phyloP scores from a whole-genome alignment of 768 basidiomycete genomes.

The Termitomyces sp. region DNA sequence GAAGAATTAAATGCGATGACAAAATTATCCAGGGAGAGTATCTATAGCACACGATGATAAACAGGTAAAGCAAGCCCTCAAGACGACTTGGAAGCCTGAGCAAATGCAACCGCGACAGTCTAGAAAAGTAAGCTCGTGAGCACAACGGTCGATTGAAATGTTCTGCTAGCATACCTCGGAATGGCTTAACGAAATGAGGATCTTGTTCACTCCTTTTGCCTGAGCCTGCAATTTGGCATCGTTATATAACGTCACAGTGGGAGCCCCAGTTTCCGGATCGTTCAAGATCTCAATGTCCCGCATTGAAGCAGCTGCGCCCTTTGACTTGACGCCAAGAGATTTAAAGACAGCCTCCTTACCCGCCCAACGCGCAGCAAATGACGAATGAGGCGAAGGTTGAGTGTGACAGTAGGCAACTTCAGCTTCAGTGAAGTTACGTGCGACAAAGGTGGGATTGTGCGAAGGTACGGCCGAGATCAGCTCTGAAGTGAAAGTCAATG shows the following conservation, averaged over 20 bases:
- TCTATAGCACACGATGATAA: constrained; percentile 5
- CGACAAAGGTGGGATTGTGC: constrained; percentile 79
- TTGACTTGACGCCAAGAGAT: constrained; percentile 82
- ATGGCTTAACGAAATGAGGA: constrained; percentile 87
- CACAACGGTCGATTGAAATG: not conserved
- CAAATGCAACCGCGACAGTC: constrained; percentile 86
- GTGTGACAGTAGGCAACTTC: constrained; percentile 82
- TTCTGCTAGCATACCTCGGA: constrained; percentile 60
- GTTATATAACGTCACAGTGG: constrained; percentile 71
- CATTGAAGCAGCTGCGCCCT: constrained; percentile 93
- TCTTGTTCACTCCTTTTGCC: constrained; percentile 63
- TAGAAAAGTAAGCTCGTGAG: constrained; percentile 23
- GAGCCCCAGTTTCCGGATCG: constrained; percentile 64
- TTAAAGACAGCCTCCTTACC: constrained; percentile 99
- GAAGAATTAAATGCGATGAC: constrained; percentile 4
- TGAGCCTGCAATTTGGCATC: constrained; percentile 74
- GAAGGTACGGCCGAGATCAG: constrained; percentile 91
- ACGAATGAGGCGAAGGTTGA: constrained; percentile 85
- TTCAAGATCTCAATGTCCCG: constrained; percentile 96
- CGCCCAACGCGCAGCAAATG: constrained; percentile 95
- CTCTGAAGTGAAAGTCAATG: constrained; percentile 38
- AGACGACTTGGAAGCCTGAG: constrained; percentile 55
- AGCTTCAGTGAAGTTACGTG: constrained; percentile 88
- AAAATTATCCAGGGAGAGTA: constrained; percentile 11
- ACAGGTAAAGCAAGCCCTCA: constrained; percentile 10